Evolutionary conservation across 805 yeast species (phyloP), one percentile per base, ranked within the genome.

Genomic region (Starmerella stigmatis): DNA sequence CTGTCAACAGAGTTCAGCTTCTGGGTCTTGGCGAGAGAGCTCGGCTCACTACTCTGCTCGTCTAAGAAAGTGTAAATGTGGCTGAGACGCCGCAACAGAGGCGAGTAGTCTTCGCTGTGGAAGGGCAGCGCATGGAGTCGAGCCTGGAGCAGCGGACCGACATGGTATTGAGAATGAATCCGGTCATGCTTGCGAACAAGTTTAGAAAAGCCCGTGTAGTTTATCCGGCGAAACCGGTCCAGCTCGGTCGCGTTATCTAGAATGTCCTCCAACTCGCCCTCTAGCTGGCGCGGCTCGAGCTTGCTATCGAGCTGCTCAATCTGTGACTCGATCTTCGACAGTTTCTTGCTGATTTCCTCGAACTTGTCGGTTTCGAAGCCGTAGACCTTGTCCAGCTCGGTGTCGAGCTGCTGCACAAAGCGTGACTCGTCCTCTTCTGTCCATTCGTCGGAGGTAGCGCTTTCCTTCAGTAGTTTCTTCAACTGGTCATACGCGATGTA

Each of bases 101-200:
- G 97, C 41, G 94, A 81, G 64, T 89, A 86, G 66, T 89, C 96
- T 67, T 89, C 98, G 16, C 86, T 76, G 64, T 89, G 92, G 72
- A 88, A 82, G 2, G 97, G 97, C 57, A 89, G 70, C 41, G 79
- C 79, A 59, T 80, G 81, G 64, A 92, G 71, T 57, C 98, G 74
- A 23, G 89, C 96, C 53, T 85, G 84, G 56, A 92, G 69, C 56
- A 92, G 67, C 0, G 97, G 94, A 61, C 78, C 81, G 20, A 89
- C 96, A n/a, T 92, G 81, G 64, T 81, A 92, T 52, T 76, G 72
- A 26, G 86, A 74, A 64, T 88, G 96, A 52, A 89, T 64, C 43
- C 96, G 76, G 66, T 92, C 97, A 60, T 92, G 98, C 66, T 89
- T 89, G 68, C 89, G 88, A 53, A 88, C 96, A 55, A 92, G 85